Evolutionary conservation across 2,329 filamentous ascomycete genomes (phyloP).

Genomic region (Aaosphaeria pasadenensis): DNA sequence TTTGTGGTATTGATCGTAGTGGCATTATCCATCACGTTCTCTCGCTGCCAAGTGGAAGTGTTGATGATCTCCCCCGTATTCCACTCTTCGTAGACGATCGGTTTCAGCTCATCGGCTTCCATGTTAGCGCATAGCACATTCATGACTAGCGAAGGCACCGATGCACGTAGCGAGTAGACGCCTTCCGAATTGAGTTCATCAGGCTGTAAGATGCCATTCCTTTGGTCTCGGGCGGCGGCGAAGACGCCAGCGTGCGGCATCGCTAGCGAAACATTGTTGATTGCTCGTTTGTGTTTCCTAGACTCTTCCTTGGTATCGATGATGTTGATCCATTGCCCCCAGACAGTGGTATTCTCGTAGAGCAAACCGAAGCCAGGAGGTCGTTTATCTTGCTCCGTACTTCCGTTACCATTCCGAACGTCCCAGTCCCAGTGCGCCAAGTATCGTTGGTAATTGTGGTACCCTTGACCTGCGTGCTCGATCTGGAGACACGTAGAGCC

Average conservation of each 20-base stretch:
- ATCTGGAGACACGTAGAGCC: slow-evolving; percentile 64
- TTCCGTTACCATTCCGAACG: slow-evolving; percentile 44
- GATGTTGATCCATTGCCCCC: slow-evolving; percentile 65
- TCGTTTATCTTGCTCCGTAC: slow-evolving; percentile 45
- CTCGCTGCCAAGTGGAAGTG: slow-evolving; percentile 19
- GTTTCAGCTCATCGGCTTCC: slow-evolving; percentile 55
- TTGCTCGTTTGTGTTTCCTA: slow-evolving; percentile 51
- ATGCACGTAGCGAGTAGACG: slow-evolving; percentile 65
- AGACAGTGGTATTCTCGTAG: slow-evolving; percentile 70
- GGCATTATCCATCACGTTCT: slow-evolving; percentile 9
- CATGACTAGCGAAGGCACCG: slow-evolving; percentile 66
- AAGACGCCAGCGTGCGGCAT: slow-evolving; percentile 74
- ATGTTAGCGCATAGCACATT: slow-evolving; percentile 74
- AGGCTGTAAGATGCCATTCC: slow-evolving; percentile 70
- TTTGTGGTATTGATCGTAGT: slow-evolving; percentile 41
- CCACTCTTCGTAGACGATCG: slow-evolving; percentile 65
- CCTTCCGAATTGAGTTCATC: slow-evolving; percentile 59
- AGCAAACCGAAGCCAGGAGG: slow-evolving; percentile 62
- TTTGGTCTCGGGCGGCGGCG: slow-evolving; percentile 57
- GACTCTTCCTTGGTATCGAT: slow-evolving; percentile 54
- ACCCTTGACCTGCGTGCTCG: slow-evolving; percentile 66
- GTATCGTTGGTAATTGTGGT: slow-evolving; percentile 67
- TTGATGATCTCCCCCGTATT: slow-evolving; percentile 42
- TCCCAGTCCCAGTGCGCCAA: slow-evolving; percentile 54
- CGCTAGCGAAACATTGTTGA: slow-evolving; percentile 75